A percentile compares a stretch with the other conserved stretches of the same genome.
Conservation (phyloP, 2,329 filamentous ascomycete species). For the Colletotrichum cuscutae region DNA sequence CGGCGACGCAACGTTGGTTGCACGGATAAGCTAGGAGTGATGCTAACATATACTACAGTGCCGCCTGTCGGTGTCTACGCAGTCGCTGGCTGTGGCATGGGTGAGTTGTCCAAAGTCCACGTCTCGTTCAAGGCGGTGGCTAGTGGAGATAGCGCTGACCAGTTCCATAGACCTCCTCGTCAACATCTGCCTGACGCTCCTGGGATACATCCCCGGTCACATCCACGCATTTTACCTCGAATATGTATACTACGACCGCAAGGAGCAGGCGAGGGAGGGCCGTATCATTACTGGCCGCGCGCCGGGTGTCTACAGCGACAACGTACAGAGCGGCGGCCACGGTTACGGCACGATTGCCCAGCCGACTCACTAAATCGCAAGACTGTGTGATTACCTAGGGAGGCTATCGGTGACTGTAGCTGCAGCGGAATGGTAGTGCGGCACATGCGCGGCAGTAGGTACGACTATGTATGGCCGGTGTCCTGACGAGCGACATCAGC, state of each 20-base stretch:
- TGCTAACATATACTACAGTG: conserved; percentile 57
- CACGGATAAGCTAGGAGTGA: background rate
- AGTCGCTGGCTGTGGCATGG: conserved; percentile 72
- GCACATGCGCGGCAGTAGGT: background rate
- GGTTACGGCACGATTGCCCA: conserved; percentile 65
- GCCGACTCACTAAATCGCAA: conserved; percentile 5
- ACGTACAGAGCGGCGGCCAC: conserved; percentile 74
- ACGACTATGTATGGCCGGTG: background rate
- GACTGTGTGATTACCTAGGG: background rate
- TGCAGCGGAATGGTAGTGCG: background rate
- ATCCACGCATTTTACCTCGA: conserved; percentile 85
- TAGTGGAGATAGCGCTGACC: background rate
- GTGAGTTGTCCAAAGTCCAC: conserved; percentile 46
- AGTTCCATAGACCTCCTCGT: conserved; percentile 64
- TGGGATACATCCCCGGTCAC: conserved; percentile 81
- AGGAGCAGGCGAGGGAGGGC: conserved; percentile 70
- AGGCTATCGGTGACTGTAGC: background rate
- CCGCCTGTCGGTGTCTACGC: conserved; percentile 73
- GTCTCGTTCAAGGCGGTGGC: background rate
- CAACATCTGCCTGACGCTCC: conserved; percentile 73
- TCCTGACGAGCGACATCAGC: background rate
- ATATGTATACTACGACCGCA: conserved; percentile 84
- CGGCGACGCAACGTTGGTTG: background rate
- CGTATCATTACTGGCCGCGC: conserved; percentile 64
- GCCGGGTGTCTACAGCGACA: conserved; percentile 77